Evolutionary conservation across 768 basidiomycete species (phyloP).

Genomic region (Suillus americanus): DNA sequence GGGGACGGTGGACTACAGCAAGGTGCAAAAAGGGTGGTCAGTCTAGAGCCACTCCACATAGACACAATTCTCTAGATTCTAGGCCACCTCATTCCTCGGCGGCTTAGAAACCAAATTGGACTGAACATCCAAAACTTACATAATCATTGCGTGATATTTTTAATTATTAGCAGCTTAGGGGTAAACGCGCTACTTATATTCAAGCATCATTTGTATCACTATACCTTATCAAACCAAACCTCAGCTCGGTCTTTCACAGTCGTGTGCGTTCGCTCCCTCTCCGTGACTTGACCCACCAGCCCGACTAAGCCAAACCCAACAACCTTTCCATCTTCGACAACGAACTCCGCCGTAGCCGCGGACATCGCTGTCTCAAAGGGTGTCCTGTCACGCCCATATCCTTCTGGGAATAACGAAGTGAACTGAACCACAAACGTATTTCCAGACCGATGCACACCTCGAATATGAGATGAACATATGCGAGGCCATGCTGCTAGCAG

Average conservation of each 20-base stretch:
- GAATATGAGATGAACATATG: slow-evolving; percentile 38
- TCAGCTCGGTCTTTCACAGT: slow-evolving; percentile 22
- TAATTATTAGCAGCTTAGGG: too few relatives aligned
- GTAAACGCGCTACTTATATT: too few relatives aligned
- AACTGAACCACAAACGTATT: slow-evolving; percentile 19
- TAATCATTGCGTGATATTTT: too few relatives aligned
- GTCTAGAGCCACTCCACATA: too few relatives aligned
- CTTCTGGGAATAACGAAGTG: slow-evolving; percentile 33
- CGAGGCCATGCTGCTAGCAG: slow-evolving; percentile 34
- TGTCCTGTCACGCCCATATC: slow-evolving; percentile 36
- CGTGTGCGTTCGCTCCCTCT: slow-evolving; percentile 18
- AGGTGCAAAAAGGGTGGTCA: too few relatives aligned
- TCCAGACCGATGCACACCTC: slow-evolving; percentile 21
- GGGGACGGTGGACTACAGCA: too few relatives aligned
- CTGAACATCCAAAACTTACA: too few relatives aligned
- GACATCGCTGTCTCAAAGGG: slow-evolving; percentile 27
- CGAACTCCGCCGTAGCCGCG: slow-evolving; percentile 19
- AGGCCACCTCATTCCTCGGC: too few relatives aligned
- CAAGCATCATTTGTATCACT: too few relatives aligned
- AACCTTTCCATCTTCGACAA: slow-evolving; percentile 26
- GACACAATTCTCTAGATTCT: too few relatives aligned
- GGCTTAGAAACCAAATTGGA: too few relatives aligned
- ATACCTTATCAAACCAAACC: too few relatives aligned
- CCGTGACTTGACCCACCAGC: slow-evolving; percentile 13
- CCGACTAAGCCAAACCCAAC: slow-evolving; percentile 29